phyloP scores from a whole-genome alignment of 192 early-diverging fungal species.

The Coemansia sp. region DNA sequence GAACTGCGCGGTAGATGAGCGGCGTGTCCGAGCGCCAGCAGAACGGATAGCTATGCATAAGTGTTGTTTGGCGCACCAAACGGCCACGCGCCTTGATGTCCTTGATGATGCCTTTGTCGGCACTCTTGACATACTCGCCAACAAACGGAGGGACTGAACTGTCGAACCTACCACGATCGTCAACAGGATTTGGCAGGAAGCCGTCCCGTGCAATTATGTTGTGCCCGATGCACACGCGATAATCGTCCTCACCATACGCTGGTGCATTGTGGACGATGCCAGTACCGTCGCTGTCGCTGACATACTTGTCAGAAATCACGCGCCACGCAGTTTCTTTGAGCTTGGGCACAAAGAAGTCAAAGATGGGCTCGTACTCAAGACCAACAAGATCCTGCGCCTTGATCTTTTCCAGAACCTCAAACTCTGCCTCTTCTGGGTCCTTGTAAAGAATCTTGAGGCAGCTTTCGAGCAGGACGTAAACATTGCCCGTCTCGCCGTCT shows the following conservation, averaged over 20 bases:
- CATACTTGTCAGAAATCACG: conserved; percentile 87
- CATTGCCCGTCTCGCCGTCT: conserved; percentile 77
- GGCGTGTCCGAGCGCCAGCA: conserved; percentile 98
- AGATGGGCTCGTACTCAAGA: conserved; percentile 87
- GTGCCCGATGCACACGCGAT: conserved; percentile 83
- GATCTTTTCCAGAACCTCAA: conserved; percentile 74
- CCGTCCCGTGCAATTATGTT: conserved; percentile 81
- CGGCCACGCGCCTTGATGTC: conserved; percentile 77
- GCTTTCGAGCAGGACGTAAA: conserved; percentile 84
- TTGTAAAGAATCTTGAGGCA: conserved; percentile 90
- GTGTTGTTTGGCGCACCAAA: conserved; percentile 86
- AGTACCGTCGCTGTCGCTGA: conserved; percentile 90
- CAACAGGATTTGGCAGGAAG: conserved; percentile 85
- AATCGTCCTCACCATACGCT: conserved; percentile 99
- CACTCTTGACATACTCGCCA: conserved; percentile 91
- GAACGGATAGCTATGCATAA: conserved; percentile 94
- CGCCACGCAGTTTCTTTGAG: conserved; percentile 81
- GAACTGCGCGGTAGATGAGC: conserved; percentile 94
- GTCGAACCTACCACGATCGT: conserved; percentile 82
- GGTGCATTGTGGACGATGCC: conserved; percentile 98
- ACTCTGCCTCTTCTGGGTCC: conserved; percentile 93
- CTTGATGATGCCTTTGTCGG: conserved; percentile 96
- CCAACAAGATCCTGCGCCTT: conserved; percentile 80
- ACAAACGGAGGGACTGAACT: conserved; percentile 72
- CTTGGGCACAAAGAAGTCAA: conserved; percentile 73